Conservation (phyloP, 805 yeast genomes). For the Wilhelminamyces savonicus region DNA sequence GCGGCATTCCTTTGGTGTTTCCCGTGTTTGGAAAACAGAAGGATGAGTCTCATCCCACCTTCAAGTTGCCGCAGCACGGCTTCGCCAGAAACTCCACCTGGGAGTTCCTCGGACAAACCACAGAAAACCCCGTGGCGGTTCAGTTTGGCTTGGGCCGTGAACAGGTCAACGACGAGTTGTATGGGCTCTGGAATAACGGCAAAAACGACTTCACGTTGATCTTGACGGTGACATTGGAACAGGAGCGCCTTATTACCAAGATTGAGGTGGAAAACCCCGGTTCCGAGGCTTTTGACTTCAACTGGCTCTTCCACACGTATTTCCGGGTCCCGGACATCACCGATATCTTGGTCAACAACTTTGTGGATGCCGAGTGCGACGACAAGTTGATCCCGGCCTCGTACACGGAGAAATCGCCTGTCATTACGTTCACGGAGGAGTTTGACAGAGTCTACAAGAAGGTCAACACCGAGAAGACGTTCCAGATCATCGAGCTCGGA, state of each 20-base stretch:
- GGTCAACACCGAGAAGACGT: slow-evolving; percentile 45
- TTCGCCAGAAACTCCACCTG: slow-evolving; percentile 86
- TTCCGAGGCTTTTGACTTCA: slow-evolving; percentile 64
- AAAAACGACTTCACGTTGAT: slow-evolving; percentile 65
- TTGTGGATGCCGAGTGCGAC: slow-evolving; percentile 63
- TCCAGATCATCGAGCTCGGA: slow-evolving; percentile 69
- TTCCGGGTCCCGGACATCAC: slow-evolving; percentile 70
- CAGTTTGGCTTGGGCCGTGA: slow-evolving; percentile 93
- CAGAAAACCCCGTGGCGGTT: slow-evolving; percentile 56
- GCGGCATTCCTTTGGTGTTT: slow-evolving; percentile 95
- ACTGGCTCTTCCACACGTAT: slow-evolving; percentile 94
- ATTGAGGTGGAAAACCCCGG: slow-evolving; percentile 77
- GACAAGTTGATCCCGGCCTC: slow-evolving; percentile 68
- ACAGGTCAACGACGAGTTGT: slow-evolving; percentile 57
- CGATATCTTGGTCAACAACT: slow-evolving; percentile 69
- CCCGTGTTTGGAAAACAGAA: slow-evolving; percentile 81
- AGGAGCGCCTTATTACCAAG: slow-evolving; percentile 54
- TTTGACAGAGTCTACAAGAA: slow-evolving; percentile 78
- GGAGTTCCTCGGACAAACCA: slow-evolving; percentile 90
- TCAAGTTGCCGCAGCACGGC: slow-evolving; percentile 87
- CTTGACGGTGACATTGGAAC: slow-evolving; percentile 37
- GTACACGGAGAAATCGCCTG: slow-evolving; percentile 70
- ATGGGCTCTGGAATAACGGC: slow-evolving; percentile 47
- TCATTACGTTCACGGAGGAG: slow-evolving; percentile 66
- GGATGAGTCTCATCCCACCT: slow-evolving; percentile 47